Conservation (phyloP, 2,329 filamentous ascomycete species). For the Fusarium sambucinum region DNA sequence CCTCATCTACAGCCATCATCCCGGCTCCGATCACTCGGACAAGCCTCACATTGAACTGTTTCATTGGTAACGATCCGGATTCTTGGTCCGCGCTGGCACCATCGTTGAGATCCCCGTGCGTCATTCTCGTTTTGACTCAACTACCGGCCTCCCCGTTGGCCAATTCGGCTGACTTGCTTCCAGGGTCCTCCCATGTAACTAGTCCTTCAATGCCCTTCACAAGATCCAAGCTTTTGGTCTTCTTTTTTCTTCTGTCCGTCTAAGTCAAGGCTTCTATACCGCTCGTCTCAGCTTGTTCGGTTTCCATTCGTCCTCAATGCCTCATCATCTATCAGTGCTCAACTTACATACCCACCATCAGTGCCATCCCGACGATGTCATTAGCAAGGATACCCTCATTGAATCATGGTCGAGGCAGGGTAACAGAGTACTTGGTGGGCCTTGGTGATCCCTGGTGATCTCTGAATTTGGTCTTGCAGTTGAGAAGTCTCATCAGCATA, state of each 20-base stretch:
- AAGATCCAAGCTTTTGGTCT: conserved; percentile 38
- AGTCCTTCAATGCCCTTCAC: conserved; percentile 28
- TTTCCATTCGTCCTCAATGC: conserved; percentile 16
- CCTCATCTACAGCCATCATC: conserved; percentile 48
- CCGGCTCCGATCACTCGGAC: conserved; percentile 23
- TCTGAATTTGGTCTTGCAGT: conserved; percentile 22
- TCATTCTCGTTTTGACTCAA: conserved; percentile 37
- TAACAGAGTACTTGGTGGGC: conserved; percentile 16
- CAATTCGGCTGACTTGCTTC: conserved; percentile 41
- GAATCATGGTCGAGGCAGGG: conserved; percentile 40
- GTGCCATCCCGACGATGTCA: conserved; percentile 40
- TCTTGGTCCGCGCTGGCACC: conserved; percentile 15
- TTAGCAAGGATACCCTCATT: conserved; percentile 40
- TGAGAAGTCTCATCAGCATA: conserved; percentile 20
- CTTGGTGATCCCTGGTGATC: conserved; percentile 9
- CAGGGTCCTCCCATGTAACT: conserved; percentile 46
- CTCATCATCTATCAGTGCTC: conserved; percentile 30
- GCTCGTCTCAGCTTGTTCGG: conserved; percentile 15
- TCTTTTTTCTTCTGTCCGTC: conserved; percentile 27
- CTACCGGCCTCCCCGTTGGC: conserved; percentile 33
- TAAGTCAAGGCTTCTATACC: conserved; percentile 20
- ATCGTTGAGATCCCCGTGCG: conserved; percentile 45
- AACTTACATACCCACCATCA: conserved; percentile 36
- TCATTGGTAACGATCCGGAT: conserved; percentile 42
- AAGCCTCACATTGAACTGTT: conserved; percentile 27